Percentiles rank a stretch among this genome's conserved stretches.
These are phyloP conservation scores for Ogataea neopini DNA, from an alignment of 805 yeast species.

Conservation along the genomic window DNA sequence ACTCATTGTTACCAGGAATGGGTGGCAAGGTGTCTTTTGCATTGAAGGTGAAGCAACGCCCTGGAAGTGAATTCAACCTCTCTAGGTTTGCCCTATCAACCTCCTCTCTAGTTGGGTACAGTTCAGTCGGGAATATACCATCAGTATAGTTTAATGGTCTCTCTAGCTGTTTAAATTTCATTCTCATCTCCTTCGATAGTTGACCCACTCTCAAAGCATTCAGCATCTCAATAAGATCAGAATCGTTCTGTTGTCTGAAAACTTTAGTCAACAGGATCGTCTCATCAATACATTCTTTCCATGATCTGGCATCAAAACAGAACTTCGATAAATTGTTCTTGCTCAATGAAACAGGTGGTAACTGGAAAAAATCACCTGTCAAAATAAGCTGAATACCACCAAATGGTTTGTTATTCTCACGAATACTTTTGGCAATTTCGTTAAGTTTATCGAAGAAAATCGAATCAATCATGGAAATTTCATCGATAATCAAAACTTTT, in stretches of 20 bases:
- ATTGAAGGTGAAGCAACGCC: constrained; percentile 44
- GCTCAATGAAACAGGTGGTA: constrained; percentile 77
- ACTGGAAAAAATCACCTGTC: constrained; percentile 95
- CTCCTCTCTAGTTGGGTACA: constrained; percentile 83
- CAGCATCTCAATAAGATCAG: constrained; percentile 70
- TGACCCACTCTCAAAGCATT: constrained; percentile 79
- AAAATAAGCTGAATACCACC: constrained; percentile 91
- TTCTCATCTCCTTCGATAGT: constrained; percentile 49
- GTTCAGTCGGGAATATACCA: constrained; percentile 85
- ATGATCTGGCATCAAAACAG: constrained; percentile 73
- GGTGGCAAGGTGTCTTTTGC: constrained; percentile 43
- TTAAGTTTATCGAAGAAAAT: constrained; percentile 73
- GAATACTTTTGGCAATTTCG: constrained; percentile 57
- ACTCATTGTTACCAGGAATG: constrained; percentile 9
- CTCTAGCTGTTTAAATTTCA: constrained; percentile 52
- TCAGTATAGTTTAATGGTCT: constrained; percentile 61
- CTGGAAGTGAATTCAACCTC: constrained; percentile 51
- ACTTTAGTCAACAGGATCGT: constrained; percentile 76
- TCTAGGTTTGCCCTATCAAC: constrained; percentile 73
- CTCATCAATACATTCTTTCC: constrained; percentile 63
- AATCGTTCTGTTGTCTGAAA: constrained; percentile 86
- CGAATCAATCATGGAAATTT: constrained; percentile 92
- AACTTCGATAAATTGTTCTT: constrained; percentile 45
- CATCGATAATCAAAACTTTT: constrained; percentile 82
- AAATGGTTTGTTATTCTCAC: constrained; percentile 61